These are phyloP conservation scores for Aspergillus candidus DNA, from an alignment of 2,329 filamentous ascomycete species.

Conservation along the genomic window DNA sequence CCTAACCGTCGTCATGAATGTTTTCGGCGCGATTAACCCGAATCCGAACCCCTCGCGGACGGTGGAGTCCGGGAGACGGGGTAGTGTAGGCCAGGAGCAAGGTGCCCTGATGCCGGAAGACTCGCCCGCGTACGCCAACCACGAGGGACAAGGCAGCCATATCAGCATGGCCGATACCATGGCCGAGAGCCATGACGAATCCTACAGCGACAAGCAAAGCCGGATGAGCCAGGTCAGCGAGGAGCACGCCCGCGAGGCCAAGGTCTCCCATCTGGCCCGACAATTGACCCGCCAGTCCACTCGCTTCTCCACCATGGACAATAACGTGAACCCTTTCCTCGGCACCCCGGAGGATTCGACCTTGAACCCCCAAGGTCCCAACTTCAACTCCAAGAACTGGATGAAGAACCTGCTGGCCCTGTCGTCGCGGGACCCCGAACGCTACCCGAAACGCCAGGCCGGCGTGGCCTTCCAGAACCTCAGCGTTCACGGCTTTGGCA, in stretches of 20 bases:
- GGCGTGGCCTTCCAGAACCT: constrained; percentile 63
- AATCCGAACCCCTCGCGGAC: too few relatives aligned
- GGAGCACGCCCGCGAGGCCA: constrained; percentile 22
- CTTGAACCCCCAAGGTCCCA: constrained; percentile 41
- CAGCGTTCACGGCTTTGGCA: constrained; percentile 62
- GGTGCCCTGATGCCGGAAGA: too few relatives aligned
- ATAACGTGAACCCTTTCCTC: constrained; percentile 32
- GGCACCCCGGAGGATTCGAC: constrained; percentile 27
- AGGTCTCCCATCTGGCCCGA: constrained; percentile 30
- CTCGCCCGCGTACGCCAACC: too few relatives aligned
- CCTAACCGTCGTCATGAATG: too few relatives aligned
- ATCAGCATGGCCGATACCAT: constrained; percentile 26
- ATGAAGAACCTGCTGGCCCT: constrained; percentile 42
- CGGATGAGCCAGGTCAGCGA: constrained; percentile 10
- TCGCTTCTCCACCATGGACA: constrained; percentile 18
- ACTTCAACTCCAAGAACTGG: constrained; percentile 45
- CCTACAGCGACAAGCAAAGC: constrained; percentile 4
- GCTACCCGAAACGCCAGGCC: constrained; percentile 50
- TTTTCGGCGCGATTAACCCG: too few relatives aligned
- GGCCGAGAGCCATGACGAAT: constrained; percentile 14
- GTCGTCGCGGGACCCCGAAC: constrained; percentile 46
- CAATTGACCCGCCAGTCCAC: constrained; percentile 34
- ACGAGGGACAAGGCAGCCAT: too few relatives aligned
- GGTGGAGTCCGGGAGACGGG: too few relatives aligned
- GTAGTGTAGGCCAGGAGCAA: too few relatives aligned